Conservation (phyloP, 1,284 basidiomycete species). For the Moniliophthora roreri region DNA sequence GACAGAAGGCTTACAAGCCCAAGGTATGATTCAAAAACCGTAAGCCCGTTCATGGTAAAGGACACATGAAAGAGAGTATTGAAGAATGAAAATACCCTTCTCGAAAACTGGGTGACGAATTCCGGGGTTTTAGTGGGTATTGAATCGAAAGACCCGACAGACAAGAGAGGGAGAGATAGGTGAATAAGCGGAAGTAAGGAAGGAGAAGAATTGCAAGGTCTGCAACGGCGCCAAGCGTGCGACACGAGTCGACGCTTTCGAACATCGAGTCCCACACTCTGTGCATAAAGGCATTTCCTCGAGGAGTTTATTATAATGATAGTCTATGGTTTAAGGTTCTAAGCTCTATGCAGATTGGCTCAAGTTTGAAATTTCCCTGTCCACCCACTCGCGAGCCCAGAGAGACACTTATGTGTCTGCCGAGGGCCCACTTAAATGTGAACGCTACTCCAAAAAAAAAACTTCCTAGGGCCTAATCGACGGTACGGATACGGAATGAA, state of each 20-base stretch:
- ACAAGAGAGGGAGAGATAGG: neutral
- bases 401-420: too few species aligned
- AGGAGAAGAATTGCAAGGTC: neutral
- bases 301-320: neutral
- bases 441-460: too few species aligned
- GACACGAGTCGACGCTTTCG: neutral
- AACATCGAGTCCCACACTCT: conserved; percentile 10
- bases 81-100: conserved; percentile 12
- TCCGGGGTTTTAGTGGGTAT: conserved; percentile 23
- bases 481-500: too few species aligned
- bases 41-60: neutral
- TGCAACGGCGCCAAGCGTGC: neutral
- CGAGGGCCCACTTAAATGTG: too few species aligned
- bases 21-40: neutral
- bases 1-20: neutral
- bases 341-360: too few species aligned
- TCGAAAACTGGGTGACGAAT: conserved; percentile 14
- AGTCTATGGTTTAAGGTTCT: neutral
- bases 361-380: too few species aligned
- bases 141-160: neutral
- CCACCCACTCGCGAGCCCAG: too few species aligned
- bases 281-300: conserved; percentile 15
- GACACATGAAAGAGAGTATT: neutral
- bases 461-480: too few species aligned
- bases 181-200: neutral